phyloP scores from a whole-genome alignment of 371 early-diverging fungal genomes.

The Rhizopus sp. region DNA sequence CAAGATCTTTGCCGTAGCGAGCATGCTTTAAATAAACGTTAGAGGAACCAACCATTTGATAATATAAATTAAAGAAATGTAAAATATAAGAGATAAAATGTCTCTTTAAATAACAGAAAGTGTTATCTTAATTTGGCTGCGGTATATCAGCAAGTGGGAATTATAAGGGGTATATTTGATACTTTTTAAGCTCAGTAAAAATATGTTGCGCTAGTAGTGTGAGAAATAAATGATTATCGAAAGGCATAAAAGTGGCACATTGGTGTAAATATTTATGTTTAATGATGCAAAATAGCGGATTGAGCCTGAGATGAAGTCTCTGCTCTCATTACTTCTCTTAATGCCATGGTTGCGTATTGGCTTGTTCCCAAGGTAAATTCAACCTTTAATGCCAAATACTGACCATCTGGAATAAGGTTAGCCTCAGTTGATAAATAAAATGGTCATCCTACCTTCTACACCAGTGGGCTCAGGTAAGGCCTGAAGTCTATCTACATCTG shows the following conservation, averaged over 20 bases:
- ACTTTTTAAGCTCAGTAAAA: constrained; percentile 4
- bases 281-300: constrained; percentile 26
- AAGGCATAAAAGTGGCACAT: not conserved
- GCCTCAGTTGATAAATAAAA: not conserved
- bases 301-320: constrained; percentile 67
- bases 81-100: constrained; percentile 1
- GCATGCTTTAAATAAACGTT: constrained; percentile 60
- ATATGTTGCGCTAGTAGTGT: not conserved
- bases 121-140: not conserved
- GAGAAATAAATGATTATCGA: not conserved
- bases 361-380: constrained; percentile 80
- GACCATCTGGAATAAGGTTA: constrained; percentile 51
- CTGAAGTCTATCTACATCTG: constrained; percentile 71
- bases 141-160: constrained; percentile 2
- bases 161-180: constrained; percentile 8
- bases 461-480: constrained; percentile 50
- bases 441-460: constrained; percentile 22
- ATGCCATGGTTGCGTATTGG: constrained; percentile 96
- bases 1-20: constrained; percentile 78
- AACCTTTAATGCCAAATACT: constrained; percentile 72
- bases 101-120: not conserved
- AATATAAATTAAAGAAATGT: constrained; percentile 3
- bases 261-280: not conserved
- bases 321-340: constrained; percentile 88
- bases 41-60: constrained; percentile 25